Conservation (phyloP, 1,284 basidiomycete species). For the Malassezia slooffiae region DNA sequence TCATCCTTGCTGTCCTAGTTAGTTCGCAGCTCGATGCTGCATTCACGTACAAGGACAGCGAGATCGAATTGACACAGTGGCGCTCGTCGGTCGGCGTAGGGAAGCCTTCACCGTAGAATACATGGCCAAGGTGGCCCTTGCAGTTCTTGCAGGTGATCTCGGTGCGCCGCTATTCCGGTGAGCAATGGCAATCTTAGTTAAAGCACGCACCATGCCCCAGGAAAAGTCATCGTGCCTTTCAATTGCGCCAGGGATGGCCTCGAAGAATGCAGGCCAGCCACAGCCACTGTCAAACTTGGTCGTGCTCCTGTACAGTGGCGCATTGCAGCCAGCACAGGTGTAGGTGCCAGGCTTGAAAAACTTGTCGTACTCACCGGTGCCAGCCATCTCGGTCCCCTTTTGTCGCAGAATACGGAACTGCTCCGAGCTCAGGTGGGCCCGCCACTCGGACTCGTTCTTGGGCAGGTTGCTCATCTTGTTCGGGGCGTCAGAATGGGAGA, state of each 20-base stretch:
- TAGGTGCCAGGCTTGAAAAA: constrained; percentile 59
- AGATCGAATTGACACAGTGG: constrained; percentile 66
- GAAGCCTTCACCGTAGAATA: constrained; percentile 75
- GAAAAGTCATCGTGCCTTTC: constrained; percentile 50
- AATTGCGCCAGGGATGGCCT: constrained; percentile 85
- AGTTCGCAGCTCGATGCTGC: no score
- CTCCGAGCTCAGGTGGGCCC: constrained; percentile 65
- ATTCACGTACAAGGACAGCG: constrained; percentile 64
- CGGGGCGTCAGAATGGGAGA: no score
- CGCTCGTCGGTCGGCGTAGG: constrained; percentile 57
- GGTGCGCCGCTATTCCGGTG: constrained; percentile 47
- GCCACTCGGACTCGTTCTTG: constrained; percentile 76
- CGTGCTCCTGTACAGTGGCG: constrained; percentile 53
- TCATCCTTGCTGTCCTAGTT: no score
- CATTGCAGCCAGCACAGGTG: constrained; percentile 47
- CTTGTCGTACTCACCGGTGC: constrained; percentile 68
- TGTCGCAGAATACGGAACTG: constrained; percentile 78
- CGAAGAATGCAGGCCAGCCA: constrained; percentile 95
- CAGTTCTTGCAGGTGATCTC: constrained; percentile 68
- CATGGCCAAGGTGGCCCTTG: constrained; percentile 82
- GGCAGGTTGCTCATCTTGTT: not conserved
- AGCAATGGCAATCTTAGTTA: no score
- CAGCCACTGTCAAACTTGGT: constrained; percentile 90
- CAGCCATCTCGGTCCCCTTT: constrained; percentile 73
- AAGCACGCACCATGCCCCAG: constrained; percentile 47